These are phyloP conservation scores for Dendrobium nobile DNA, from an alignment of 106 monocot species.

Conservation along the genomic window DNA sequence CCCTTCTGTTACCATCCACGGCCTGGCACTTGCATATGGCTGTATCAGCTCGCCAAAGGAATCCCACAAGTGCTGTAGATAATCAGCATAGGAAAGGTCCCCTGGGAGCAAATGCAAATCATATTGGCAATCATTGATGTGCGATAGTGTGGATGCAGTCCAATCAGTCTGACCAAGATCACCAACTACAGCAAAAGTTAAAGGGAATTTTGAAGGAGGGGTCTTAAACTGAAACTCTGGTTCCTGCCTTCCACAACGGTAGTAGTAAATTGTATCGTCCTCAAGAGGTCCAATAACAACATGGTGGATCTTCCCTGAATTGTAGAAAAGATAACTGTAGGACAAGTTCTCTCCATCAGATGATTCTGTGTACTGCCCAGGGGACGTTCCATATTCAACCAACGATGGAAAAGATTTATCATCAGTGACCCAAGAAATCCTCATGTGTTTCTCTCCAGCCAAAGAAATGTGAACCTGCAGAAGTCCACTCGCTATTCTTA, in stretches of 20 bases:
- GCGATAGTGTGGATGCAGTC: conserved; percentile 69
- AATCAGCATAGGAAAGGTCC: conserved; percentile 95
- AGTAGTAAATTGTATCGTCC: conserved; percentile 59
- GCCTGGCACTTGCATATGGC: conserved; percentile 82
- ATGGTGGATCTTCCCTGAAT: conserved; percentile 79
- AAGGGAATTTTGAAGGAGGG: conserved; percentile 74
- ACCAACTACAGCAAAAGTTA: conserved; percentile 72
- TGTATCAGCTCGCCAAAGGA: conserved; percentile 78
- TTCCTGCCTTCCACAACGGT: conserved; percentile 60
- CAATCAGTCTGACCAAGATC: conserved; percentile 96
- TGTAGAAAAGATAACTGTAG: conserved; percentile 70
- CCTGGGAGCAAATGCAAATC: conserved; percentile 84
- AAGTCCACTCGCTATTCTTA: background rate
- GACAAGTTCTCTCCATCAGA: conserved; percentile 69
- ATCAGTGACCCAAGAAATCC: conserved; percentile 71
- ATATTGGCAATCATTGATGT: conserved; percentile 59
- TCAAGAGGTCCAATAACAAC: conserved; percentile 89
- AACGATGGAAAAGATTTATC: conserved; percentile 48
- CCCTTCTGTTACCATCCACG: conserved; percentile 97
- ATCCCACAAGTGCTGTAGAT: conserved; percentile 81
- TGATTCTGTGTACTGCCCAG: conserved; percentile 45
- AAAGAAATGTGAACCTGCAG: conserved; percentile 94
- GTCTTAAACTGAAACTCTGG: conserved; percentile 83
- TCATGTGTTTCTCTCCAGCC: conserved; percentile 82
- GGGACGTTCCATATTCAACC: conserved; percentile 77